Base-by-base conservation (phyloP, 352 stramenopile genomes). In the Plasmopara muralis region DNA sequence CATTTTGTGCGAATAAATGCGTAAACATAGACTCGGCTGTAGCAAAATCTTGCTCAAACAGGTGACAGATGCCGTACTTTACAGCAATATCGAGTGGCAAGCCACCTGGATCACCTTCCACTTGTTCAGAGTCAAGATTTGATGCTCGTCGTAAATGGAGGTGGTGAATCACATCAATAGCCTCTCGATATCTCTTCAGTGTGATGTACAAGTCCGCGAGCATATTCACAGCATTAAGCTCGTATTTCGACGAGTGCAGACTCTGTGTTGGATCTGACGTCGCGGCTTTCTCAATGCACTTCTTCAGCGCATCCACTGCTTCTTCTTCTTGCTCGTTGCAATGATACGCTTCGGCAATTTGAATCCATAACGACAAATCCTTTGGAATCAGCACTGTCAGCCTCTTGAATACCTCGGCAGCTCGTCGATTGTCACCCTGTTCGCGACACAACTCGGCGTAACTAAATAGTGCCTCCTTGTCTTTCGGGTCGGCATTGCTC, bases 181-280 rank as follows among this genome's bases (percentile, higher is more conserved):
- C 81, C 29, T 89, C 75, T 3, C 72, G 71, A 60, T 88, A 94
- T 34, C 89, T 88, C 52, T 86, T 88, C 8, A 92, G 65, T 28
- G 81, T 89, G 57, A 94, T 94, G 53, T 89, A 91, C 52, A 94
- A 53, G 48, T 93, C 83, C 0, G 81, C 75, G 7, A 93, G 74
- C 83, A 93, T 93, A 65, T 93, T 93, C n/a, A 92, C 73, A 1
- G 83, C 83, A 35, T 91, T 90, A 0, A 91, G 73, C 43, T 92
- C 83, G 53, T 87, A 85, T 39, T 88, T 88, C 0, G 77, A 86
- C 10, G 75, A 74, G 33, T 85, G 74, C 35, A 81, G 62, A 31
- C 79, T 70, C n/a, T 64, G 57, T 28, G 69, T 47, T n/a, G 77
- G 70, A 25, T 89, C 80, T 35, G 71, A 41, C 4, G 70, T 74